Percentiles rank a stretch among this genome's conserved stretches.
Conservation (phyloP, 2,329 filamentous ascomycete genomes). For the Aspergillus persii region DNA sequence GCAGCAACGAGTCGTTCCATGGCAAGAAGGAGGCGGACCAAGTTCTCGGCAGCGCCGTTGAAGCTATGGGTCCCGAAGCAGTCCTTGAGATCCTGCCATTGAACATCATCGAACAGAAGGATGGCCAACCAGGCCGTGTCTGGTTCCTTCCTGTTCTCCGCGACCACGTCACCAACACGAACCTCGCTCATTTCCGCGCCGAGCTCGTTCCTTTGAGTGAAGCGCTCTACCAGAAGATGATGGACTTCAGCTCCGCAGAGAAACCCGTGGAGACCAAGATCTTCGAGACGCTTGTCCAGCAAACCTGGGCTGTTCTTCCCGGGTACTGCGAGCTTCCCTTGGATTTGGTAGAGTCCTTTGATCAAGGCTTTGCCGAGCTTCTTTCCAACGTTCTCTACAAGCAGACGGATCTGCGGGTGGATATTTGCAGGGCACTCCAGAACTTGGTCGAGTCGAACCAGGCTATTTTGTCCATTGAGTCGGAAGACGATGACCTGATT, state of each 20-base stretch:
- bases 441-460: conserved; percentile 90
- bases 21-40: conserved; percentile 94
- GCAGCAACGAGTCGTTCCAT: conserved; percentile 81
- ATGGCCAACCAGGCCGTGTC: conserved; percentile 78
- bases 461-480: conserved; percentile 68
- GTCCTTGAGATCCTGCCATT: conserved; percentile 80
- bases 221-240: conserved; percentile 80
- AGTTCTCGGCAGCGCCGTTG: conserved; percentile 81
- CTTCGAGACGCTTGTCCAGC: conserved; percentile 91
- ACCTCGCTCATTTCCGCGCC: conserved; percentile 76
- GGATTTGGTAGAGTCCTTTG: conserved; percentile 73
- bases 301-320: conserved; percentile 90
- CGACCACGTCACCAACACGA: conserved; percentile 86
- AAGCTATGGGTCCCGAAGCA: conserved; percentile 83
- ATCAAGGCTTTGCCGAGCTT: conserved; percentile 85
- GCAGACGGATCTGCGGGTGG: conserved; percentile 80
- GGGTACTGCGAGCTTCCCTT: conserved; percentile 93
- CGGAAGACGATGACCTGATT: conserved; percentile 68
- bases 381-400: conserved; percentile 89
- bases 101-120: conserved; percentile 75
- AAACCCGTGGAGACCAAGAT: conserved; percentile 98
- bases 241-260: conserved; percentile 75
- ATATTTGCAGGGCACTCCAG: conserved; percentile 83
- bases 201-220: conserved; percentile 90
- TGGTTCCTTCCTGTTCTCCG: conserved; percentile 93